Evolutionary conservation across 1,139 yeast genomes (phyloP).

Genomic region (Groenewaldozyma sp.): DNA sequence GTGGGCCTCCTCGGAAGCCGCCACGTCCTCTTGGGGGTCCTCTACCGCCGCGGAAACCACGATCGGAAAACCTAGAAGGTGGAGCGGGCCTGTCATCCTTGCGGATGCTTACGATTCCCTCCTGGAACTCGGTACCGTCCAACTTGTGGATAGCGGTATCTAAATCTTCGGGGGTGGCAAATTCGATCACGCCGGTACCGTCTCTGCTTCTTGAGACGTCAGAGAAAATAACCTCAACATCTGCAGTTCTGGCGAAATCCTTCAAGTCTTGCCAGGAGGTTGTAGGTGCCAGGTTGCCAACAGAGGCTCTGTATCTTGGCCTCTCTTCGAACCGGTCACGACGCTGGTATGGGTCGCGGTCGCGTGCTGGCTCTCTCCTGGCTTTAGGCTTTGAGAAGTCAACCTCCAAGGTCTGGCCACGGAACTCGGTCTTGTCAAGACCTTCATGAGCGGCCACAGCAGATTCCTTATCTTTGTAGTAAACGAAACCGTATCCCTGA

Average conservation of each 20-base stretch:
- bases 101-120: conserved; percentile 54
- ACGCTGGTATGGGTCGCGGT: conserved; percentile 6
- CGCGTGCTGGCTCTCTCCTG: conserved; percentile 1
- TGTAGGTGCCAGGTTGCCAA: conserved; percentile 19
- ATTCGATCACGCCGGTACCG: conserved; percentile 57
- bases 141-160: conserved; percentile 58
- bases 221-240: conserved; percentile 29
- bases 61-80: conserved; percentile 11
- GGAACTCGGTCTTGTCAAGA: conserved; percentile 27
- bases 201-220: conserved; percentile 28
- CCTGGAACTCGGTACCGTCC: conserved; percentile 66
- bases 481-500: conserved; percentile 76
- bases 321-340: conserved; percentile 8
- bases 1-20: conserved; percentile 16
- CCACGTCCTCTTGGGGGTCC: conserved; percentile 16
- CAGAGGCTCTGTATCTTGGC: conserved; percentile 17
- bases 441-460: conserved; percentile 26
- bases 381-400: conserved; percentile 29
- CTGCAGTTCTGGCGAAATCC: conserved; percentile 29
- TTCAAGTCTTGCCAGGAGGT: conserved; percentile 32
- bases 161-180: conserved; percentile 64
- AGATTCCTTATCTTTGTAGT: conserved; percentile 37
- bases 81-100: conserved; percentile 54
- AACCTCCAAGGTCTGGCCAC: conserved; percentile 28
- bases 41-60: conserved; percentile 30